Evolutionary conservation across 169 alveolate species (phyloP), one percentile per base, ranked within the genome.

Genomic region (Plasmodium knowlesi): DNA sequence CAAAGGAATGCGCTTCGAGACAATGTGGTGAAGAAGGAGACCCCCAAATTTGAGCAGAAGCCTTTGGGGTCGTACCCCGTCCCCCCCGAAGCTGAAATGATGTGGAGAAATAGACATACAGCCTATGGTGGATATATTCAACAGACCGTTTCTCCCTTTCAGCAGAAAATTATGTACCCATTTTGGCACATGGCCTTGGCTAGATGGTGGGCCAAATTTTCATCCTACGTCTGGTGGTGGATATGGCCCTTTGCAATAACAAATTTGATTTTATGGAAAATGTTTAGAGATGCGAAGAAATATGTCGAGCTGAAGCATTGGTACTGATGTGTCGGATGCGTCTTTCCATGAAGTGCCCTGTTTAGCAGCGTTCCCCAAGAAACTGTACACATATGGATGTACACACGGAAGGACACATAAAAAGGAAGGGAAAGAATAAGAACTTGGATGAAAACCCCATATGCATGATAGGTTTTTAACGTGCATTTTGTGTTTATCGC

Each of bases 121-220:
- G 96, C 96, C 34, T 96, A 94, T 82, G 98, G 98, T 2, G 98
- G 98, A 19, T 97, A 95, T 90, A 95, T 95, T 83, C 97, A 96
- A 92, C 98, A 97, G 88, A 96, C 98, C 19, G 89, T 97, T n/a
- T 97, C 98, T 28, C 98, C 98, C 12, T 96, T 95, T 85, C 98
- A 97, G 88, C 94, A 96, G 89, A 97, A 97, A 94, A 83, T 97
- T 85, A 76, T 96, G 61, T 97, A 96, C 82, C 98, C 98, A 16
- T 93, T 96, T 92, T 92, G 97, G 95, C 98, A 97, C 82, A 96
- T 96, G 71, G 96, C 96, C n/a, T 95, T 97, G 22, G 98, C 98
- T 12, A 92, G 98, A 98, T 96, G 93, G 76, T 96, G 97, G 97
- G 97, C 97, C 19, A 96, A 96, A 92, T 67, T 92, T 22, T 96